phyloP scores from a whole-genome alignment of 345 rosid genomes.

The Microthlaspi erraticum region DNA sequence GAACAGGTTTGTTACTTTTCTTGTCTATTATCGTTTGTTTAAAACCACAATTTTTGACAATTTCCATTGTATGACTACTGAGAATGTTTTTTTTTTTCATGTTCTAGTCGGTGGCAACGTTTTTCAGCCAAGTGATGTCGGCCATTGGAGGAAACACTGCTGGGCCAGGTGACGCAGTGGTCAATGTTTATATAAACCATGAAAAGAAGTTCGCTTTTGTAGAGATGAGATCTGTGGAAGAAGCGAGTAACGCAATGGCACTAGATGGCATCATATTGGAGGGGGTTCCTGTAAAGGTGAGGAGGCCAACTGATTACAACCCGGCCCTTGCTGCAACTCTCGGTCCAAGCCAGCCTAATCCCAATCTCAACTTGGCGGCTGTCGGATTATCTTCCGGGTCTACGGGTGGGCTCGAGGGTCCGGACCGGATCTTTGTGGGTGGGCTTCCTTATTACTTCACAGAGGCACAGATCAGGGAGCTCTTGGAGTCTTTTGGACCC shows the following conservation, averaged over 20 bases:
- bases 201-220: conserved; percentile 99
- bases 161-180: conserved; percentile 99
- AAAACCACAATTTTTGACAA: background rate
- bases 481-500: conserved; percentile 94
- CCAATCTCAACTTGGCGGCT: conserved; percentile 88
- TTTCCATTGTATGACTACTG: conserved; percentile 26
- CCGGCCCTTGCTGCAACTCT: conserved; percentile 95
- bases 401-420: conserved; percentile 99
- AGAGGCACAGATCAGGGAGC: conserved; percentile 92
- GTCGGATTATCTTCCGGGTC: conserved; percentile 91
- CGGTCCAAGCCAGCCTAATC: conserved; percentile 99
- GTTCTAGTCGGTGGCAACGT: conserved; percentile 83
- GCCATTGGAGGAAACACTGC: conserved; percentile 98
- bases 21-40: background rate
- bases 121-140: conserved; percentile 96
- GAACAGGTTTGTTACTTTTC: conserved; percentile 75
- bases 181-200: conserved; percentile 96
- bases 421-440: conserved; percentile 97
- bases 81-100: conserved; percentile 42
- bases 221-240: conserved; percentile 99
- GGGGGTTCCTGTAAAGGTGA: conserved; percentile 99
- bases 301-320: conserved; percentile 98
- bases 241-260: conserved; percentile 99
- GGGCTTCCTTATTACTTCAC: conserved; percentile 97
- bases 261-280: conserved; percentile 95